These are phyloP conservation scores for Nicotiana obtusifolia DNA, from an alignment of 257 asterid genomes.

Conservation along the genomic window DNA sequence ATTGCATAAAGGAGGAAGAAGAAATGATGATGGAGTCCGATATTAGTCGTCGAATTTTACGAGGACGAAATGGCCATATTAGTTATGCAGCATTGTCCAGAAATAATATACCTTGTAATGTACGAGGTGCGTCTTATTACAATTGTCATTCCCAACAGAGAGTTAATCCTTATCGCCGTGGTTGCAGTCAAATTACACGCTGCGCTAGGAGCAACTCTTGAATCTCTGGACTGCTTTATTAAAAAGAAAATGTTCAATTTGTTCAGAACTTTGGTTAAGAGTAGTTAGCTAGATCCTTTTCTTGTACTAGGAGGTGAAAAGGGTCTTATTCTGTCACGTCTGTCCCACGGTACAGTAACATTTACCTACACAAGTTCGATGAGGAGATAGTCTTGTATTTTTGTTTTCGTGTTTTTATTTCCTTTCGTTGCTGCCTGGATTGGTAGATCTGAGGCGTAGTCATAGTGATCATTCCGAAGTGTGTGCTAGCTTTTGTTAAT, in stretches of 20 bases:
- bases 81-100: constrained; percentile 13
- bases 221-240: not conserved
- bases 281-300: not conserved
- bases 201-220: constrained; percentile 8
- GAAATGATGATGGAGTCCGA: constrained; percentile 8
- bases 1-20: constrained; percentile 5
- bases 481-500: not conserved
- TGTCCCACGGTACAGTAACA: too few species aligned
- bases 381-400: not conserved
- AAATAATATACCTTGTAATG: constrained; percentile 11
- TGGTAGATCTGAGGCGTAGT: not conserved
- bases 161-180: constrained; percentile 16
- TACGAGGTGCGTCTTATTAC: constrained; percentile 18
- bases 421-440: not conserved
- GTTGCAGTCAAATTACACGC: constrained; percentile 13
- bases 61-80: not conserved
- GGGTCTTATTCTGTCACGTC: not conserved
- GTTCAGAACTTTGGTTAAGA: not conserved
- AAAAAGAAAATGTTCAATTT: not conserved
- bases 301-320: not conserved
- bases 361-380: not conserved
- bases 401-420: not conserved
- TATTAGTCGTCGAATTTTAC: not conserved
- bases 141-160: constrained; percentile 6
- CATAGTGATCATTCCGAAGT: not conserved